Percentiles rank a stretch among this genome's conserved stretches.
phyloP scores from a whole-genome alignment of 2,329 filamentous ascomycete species.

The Coniochaeta sp. region DNA sequence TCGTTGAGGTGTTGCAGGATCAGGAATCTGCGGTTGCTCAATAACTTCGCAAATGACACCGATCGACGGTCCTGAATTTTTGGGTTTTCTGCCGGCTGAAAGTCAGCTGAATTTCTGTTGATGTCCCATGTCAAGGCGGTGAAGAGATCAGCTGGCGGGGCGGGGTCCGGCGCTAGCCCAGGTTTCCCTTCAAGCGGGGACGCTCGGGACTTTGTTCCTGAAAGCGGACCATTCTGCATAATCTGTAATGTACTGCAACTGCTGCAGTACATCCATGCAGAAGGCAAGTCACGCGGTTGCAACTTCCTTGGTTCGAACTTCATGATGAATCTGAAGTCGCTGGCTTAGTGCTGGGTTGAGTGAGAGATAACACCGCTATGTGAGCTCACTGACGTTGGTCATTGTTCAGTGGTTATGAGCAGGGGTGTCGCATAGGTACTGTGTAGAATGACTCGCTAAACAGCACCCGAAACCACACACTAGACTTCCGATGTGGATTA shows the following conservation, averaged over 20 bases:
- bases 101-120: background rate
- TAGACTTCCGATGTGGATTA: background rate
- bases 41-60: too few relatives aligned
- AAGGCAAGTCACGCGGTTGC: background rate
- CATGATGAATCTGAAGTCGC: background rate
- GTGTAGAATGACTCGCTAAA: background rate
- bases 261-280: background rate
- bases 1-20: too few relatives aligned
- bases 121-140: background rate
- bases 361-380: background rate
- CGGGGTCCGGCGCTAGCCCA: background rate
- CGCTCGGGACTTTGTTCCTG: background rate
- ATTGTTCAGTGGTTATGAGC: background rate
- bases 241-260: background rate
- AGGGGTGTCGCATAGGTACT: background rate
- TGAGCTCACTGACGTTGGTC: background rate
- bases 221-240: background rate
- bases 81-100: background rate
- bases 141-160: background rate
- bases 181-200: background rate
- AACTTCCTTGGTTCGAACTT: background rate
- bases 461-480: background rate
- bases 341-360: background rate
- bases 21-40: too few relatives aligned
- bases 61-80: background rate